phyloP scores from a whole-genome alignment of 2,329 filamentous ascomycete species.

The Alternaria triticina region DNA sequence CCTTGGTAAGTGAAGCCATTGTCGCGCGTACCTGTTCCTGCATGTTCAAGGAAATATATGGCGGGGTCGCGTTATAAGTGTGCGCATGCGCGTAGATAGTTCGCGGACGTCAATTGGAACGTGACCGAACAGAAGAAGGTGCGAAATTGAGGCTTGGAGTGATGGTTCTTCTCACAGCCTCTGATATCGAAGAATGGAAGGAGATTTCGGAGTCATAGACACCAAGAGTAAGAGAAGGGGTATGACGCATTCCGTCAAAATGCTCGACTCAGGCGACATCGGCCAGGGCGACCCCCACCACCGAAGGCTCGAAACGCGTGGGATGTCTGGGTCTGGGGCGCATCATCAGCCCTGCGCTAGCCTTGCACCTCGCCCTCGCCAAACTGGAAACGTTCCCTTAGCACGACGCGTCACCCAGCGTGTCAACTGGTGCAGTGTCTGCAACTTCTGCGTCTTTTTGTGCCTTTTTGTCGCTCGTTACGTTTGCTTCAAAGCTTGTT shows the following conservation, averaged over 20 bases:
- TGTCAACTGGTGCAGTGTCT: not conserved
- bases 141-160: no score
- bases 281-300: slow-evolving; percentile 28
- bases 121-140: not conserved
- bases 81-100: slow-evolving; percentile 9
- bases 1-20: slow-evolving; percentile 34
- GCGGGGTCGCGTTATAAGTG: slow-evolving; percentile 17
- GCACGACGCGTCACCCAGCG: slow-evolving; percentile 23
- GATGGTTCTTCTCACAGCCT: not conserved
- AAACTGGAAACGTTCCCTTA: not conserved
- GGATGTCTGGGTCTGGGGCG: slow-evolving; percentile 5
- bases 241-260: slow-evolving; percentile 30
- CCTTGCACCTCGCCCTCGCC: slow-evolving; percentile 4
- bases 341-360: slow-evolving; percentile 31
- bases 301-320: slow-evolving; percentile 12
- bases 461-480: slow-evolving; percentile 13
- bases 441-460: not conserved
- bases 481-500: not conserved
- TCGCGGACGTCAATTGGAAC: slow-evolving; percentile 1
- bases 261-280: slow-evolving; percentile 39
- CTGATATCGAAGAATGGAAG: not conserved
- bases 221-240: slow-evolving; percentile 1
- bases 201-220: not conserved
- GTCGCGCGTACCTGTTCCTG: slow-evolving; percentile 27
- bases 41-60: slow-evolving; percentile 12